Evolutionary conservation across 192 early-diverging fungal species (phyloP).

Genomic region (Linnemannia zychae): DNA sequence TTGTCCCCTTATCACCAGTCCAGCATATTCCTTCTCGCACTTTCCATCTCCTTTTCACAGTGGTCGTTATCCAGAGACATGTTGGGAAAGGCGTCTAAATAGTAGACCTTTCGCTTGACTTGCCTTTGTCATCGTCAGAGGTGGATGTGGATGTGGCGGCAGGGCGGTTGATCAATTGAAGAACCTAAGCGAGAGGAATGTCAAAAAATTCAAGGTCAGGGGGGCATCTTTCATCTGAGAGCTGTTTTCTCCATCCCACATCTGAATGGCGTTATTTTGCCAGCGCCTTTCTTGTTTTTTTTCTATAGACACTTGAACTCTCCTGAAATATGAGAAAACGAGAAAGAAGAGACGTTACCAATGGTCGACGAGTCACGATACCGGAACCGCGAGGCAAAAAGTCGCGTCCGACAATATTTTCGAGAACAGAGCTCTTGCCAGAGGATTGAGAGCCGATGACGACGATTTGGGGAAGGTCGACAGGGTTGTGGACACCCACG

Average conservation of each 20-base stretch:
- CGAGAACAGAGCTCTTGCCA: constrained; percentile 98
- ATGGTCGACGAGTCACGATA: constrained; percentile 97
- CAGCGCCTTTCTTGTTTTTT: background rate
- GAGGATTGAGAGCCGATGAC: constrained; percentile 89
- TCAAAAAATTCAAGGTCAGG: background rate
- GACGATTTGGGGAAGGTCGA: constrained; percentile 90
- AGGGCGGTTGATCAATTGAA: constrained; percentile 98
- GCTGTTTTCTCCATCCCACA: background rate
- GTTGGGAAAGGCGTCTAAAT: background rate
- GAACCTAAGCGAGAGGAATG: constrained; percentile 61
- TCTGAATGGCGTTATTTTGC: background rate
- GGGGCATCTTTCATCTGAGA: constrained; percentile 8
- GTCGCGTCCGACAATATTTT: constrained; percentile 99
- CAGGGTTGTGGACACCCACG: constrained; percentile 90
- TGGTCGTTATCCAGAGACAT: background rate
- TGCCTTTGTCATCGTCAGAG: constrained; percentile 61
- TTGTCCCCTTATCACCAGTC: background rate
- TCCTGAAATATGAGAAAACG: no score
- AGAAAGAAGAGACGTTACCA: constrained; percentile 64
- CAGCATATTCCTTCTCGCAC: background rate
- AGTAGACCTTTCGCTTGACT: background rate
- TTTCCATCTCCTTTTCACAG: background rate
- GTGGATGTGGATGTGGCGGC: constrained; percentile 63
- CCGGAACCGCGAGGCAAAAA: constrained; percentile 98
- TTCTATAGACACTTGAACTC: background rate